These are phyloP conservation scores for Fusarium denticulatum DNA, from an alignment of 2,329 filamentous ascomycete species.

Conservation along the genomic window DNA sequence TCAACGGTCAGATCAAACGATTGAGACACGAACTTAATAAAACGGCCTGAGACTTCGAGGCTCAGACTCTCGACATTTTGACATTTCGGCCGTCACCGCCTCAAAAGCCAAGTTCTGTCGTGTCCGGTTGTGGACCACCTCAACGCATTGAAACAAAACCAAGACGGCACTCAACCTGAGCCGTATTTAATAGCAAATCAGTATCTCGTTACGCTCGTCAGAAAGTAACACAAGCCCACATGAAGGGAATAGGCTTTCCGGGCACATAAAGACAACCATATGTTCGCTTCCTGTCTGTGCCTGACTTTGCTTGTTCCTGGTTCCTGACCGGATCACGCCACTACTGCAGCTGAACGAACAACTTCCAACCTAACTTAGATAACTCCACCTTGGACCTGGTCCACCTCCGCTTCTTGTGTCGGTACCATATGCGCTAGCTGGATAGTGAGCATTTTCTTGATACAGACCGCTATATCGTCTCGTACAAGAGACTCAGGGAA, in stretches of 20 bases:
- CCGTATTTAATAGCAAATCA: background rate
- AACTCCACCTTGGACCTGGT: conserved; percentile 31
- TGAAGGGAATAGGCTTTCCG: background rate
- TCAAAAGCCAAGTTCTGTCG: conserved; percentile 3
- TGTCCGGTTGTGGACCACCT: background rate
- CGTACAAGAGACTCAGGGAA: background rate
- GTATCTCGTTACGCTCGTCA: background rate
- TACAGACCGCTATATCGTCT: conserved; percentile 27
- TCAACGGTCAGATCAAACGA: conserved; percentile 7
- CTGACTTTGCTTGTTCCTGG: conserved; percentile 34
- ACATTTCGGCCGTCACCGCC: conserved; percentile 20
- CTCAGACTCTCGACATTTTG: conserved; percentile 4
- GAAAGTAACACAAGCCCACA: background rate
- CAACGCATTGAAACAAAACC: conserved; percentile 10
- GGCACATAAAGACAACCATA: background rate
- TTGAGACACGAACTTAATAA: conserved; percentile 1
- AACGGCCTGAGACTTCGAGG: conserved; percentile 6
- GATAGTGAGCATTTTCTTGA: conserved; percentile 3
- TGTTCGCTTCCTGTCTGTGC: conserved; percentile 15
- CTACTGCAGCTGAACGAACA: conserved; percentile 21
- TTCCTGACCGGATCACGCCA: conserved; percentile 35
- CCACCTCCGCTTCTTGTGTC: conserved; percentile 4
- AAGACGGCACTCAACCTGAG: conserved; percentile 2
- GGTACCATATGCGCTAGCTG: background rate
- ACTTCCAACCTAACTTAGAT: background rate